These are phyloP conservation scores for Viola pubescens DNA, from an alignment of 441 rosid species.

Conservation along the genomic window DNA sequence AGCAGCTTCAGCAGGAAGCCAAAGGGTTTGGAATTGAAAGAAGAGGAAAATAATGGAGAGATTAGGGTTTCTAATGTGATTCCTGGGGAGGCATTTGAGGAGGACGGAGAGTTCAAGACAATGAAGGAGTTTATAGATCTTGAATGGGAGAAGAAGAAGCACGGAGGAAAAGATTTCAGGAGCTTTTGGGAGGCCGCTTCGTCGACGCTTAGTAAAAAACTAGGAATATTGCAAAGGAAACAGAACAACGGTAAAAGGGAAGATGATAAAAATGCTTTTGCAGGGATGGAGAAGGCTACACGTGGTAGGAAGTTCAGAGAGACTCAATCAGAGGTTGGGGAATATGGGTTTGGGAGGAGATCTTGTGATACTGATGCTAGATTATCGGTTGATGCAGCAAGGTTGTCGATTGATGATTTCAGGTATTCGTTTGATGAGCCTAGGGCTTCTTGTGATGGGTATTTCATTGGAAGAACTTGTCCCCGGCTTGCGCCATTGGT, in stretches of 20 bases:
- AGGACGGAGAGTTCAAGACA: slow-evolving; percentile 55
- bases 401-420: slow-evolving; percentile 71
- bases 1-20: slow-evolving; percentile 32
- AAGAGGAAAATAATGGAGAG: slow-evolving; percentile 39
- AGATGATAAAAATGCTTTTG: slow-evolving; percentile 27
- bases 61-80: slow-evolving; percentile 26
- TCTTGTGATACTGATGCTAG: slow-evolving; percentile 96
- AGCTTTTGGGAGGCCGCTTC: slow-evolving; percentile 95
- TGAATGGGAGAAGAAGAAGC: slow-evolving; percentile 61
- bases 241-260: slow-evolving; percentile 65
- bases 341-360: slow-evolving; percentile 80
- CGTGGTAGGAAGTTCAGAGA: slow-evolving; percentile 67
- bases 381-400: slow-evolving; percentile 70
- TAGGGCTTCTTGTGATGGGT: slow-evolving; percentile 94
- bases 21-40: slow-evolving; percentile 42
- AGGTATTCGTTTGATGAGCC: slow-evolving; percentile 84
- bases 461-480: slow-evolving; percentile 54
- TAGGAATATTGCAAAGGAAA: slow-evolving; percentile 82
- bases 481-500: slow-evolving; percentile 59
- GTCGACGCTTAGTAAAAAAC: slow-evolving; percentile 77
- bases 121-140: slow-evolving; percentile 92
- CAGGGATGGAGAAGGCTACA: slow-evolving; percentile 55
- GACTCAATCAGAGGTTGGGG: slow-evolving; percentile 96
- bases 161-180: slow-evolving; percentile 48
- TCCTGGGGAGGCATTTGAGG: slow-evolving; percentile 32